Percentiles rank a stretch among this genome's conserved stretches.
These are phyloP conservation scores for Suhomyces prunicola DNA, from an alignment of 805 yeast species.

Conservation along the genomic window DNA sequence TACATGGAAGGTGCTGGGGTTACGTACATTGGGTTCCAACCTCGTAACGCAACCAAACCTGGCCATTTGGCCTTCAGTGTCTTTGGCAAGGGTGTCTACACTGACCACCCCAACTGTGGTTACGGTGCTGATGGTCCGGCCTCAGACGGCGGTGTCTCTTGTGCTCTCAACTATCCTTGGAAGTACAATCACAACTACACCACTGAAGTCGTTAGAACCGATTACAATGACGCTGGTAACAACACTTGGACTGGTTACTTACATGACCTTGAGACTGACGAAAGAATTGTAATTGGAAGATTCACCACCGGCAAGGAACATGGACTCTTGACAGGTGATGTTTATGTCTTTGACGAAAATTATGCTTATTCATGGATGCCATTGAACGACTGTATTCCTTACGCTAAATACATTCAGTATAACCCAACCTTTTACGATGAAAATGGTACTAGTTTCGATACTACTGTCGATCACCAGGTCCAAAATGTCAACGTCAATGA, in stretches of 20 bases:
- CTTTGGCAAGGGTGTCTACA: constrained; percentile 1
- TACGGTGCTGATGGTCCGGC: constrained; percentile 7
- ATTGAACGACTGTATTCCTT: not conserved
- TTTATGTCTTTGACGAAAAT: not conserved
- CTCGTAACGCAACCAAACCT: not conserved
- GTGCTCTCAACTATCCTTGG: constrained; percentile 3
- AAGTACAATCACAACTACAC: constrained; percentile 4
- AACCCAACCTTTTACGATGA: not conserved
- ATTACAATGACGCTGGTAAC: constrained; percentile 1
- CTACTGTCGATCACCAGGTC: not conserved
- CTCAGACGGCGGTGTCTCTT: constrained; percentile 3
- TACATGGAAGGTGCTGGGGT: not conserved
- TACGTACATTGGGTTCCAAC: constrained; percentile 4
- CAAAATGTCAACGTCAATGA: not conserved
- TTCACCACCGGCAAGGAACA: not conserved
- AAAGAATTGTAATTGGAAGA: not conserved
- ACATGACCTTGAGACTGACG: constrained; percentile 1
- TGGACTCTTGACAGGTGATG: not conserved
- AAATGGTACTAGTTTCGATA: not conserved
- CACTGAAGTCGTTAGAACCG: not conserved
- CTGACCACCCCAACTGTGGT: constrained; percentile 4
- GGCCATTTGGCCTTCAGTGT: constrained; percentile 7
- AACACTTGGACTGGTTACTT: constrained; percentile 1
- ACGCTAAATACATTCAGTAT: not conserved
- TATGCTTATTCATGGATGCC: not conserved